Evolutionary conservation across 129 eudicot species (phyloP), one percentile per base, ranked within the genome.

Genomic region (Daucus carota): DNA sequence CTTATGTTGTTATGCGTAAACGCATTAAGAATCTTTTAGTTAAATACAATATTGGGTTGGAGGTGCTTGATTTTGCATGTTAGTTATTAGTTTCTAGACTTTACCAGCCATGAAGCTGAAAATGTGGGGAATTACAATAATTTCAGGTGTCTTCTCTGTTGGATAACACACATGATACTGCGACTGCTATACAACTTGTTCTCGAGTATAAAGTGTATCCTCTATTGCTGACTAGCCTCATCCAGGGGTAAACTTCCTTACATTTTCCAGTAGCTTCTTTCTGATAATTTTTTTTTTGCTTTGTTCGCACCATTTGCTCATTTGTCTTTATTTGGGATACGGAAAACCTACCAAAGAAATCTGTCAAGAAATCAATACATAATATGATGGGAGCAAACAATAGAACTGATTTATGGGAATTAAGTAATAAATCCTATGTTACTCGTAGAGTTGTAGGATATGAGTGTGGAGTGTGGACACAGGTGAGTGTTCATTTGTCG

Each of bases 141-240:
- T 77, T 72, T 71, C 85, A 94, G 98, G 85, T 94, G 45, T 89
- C 93, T 54, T 84, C 83, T 85, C 92, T 94, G 70, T 77, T 91
- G 78, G 92, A 87, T 79, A 86, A 86, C 76, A 82, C 77, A 50
- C 87, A 89, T 80, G 92, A 87, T 63, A 63, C 75, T 52, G 75
- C 82, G 50, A 82, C 83, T 77, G 88, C 92, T 74, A 71, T 79
- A 22, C 87, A 80, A 76, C 76, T 94, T 73, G 62, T 94, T 71
- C 82, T 84, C 44, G 84, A 86, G 70, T 72, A 91, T 80, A 83
- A 76, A 29, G 78, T 84, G 44, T 91, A 94, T 85, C 98, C 89
- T 8, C 87, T 86, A 81, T 79, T 94, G 76, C 97, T 94, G 81
- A 76, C 85, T 78, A 91, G 98, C 83, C 95, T 94, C 45, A 57